Base-by-base conservation (phyloP, 1,284 basidiomycete genomes). In the Irpex sp. region DNA sequence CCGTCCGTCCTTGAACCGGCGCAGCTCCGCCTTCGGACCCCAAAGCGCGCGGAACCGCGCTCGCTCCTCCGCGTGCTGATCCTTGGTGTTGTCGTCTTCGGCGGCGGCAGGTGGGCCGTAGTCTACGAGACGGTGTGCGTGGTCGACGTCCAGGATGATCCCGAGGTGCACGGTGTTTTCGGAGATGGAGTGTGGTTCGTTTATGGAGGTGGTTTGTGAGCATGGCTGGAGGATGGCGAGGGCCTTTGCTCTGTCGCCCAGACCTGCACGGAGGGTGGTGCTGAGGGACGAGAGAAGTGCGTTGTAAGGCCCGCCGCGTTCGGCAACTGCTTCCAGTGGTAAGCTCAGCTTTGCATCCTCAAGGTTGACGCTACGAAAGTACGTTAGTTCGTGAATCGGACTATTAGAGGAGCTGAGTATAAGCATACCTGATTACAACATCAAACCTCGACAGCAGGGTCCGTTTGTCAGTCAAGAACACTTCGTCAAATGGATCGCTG, bases 1-100 rank as follows among this genome's bases (percentile, higher is more conserved):
- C 4, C 90, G 84, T 0, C 97, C 97, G 71, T 99, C 96, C 74
- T 98, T 96, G 83, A 99, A 99, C 17, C 97, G 86, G n/a, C 97
- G 86, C 19, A 98, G 79, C 74, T 99, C 97, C 0, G 96, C 89
- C 72, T 94, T 93, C 57, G 87, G 81, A 1, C 96, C 97, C 97
- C 97, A 99, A 66, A 99, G 83, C 2, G 86, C 83, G 43, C 90
- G 86, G 81, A 98, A 99, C 1, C 77, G 79, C 51, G 83, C 78
- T 0, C 85, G 79, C 17, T 79, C 79, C 11, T 75, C 69, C n/a
- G 79, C 73, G 9, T 51, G 50, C 21, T 2, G 50, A 26, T 51
- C 50, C 17, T 51, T 17, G 8, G 50, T 26, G 11, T 21, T 9
- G 21, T 51, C 21, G 58, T 87, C 80, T 49, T 81, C 73, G 54